Conservation (phyloP, 1,284 basidiomycete genomes). For the Moniliophthora roreri region DNA sequence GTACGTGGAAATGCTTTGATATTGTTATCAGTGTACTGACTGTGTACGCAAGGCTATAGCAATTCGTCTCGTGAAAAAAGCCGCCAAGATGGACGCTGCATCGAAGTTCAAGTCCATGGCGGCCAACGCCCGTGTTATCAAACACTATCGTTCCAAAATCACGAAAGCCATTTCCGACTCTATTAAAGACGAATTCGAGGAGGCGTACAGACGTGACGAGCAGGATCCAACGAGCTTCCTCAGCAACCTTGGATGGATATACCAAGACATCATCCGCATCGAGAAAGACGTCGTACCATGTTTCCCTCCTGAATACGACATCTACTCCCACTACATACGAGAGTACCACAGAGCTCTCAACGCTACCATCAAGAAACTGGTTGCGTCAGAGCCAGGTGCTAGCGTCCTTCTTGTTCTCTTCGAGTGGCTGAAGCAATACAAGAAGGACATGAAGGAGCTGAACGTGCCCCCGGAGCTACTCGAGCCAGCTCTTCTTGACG, state of each 20-base stretch:
- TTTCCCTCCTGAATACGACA: constrained; percentile 92
- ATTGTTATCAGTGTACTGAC: not conserved
- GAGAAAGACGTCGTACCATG: constrained; percentile 86
- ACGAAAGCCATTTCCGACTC: constrained; percentile 80
- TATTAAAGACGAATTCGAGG: constrained; percentile 74
- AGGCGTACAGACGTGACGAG: constrained; percentile 63
- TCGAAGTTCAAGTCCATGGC: constrained; percentile 91
- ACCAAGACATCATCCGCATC: constrained; percentile 91
- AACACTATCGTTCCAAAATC: constrained; percentile 94
- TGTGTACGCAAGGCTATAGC: constrained; percentile 70
- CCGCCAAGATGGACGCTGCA: constrained; percentile 84
- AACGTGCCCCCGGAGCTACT: constrained; percentile 79
- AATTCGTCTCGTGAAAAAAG: constrained; percentile 92
- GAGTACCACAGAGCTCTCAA: constrained; percentile 94
- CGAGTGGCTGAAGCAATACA: constrained; percentile 95
- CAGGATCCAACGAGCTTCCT: constrained; percentile 76
- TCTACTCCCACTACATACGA: constrained; percentile 82
- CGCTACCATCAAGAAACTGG: constrained; percentile 68
- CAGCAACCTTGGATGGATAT: constrained; percentile 85
- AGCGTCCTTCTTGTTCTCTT: constrained; percentile 84
- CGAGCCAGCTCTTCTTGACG: constrained; percentile 89
- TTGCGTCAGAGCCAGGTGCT: constrained; percentile 82
- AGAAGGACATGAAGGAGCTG: constrained; percentile 92
- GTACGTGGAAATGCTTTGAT: constrained; percentile 38
- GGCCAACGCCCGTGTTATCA: constrained; percentile 91